phyloP scores from a whole-genome alignment of 1,139 yeast genomes.

The Sugiyamaella paludigena region DNA sequence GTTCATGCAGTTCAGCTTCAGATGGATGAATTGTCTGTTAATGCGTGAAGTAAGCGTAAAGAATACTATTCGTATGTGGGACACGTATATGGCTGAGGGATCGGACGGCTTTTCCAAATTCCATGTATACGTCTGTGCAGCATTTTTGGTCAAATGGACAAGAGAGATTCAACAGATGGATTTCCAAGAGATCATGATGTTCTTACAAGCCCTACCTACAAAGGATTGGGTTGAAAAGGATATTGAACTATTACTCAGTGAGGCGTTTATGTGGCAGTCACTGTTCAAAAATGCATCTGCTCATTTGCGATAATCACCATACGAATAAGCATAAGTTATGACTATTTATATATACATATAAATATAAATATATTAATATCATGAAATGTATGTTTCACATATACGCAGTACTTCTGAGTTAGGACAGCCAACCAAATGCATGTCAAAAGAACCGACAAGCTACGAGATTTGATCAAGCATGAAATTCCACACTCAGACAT shows the following conservation, averaged over 20 bases:
- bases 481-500: too few species aligned
- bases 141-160: slow-evolving; percentile 86
- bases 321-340: too few species aligned
- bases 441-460: too few species aligned
- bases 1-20: slow-evolving; percentile 88
- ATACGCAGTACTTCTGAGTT: too few species aligned
- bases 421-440: too few species aligned
- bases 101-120: slow-evolving; percentile 87
- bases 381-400: too few species aligned
- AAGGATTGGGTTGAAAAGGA: slow-evolving; percentile 82
- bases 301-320: slow-evolving; percentile 23
- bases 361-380: too few species aligned
- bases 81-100: slow-evolving; percentile 86
- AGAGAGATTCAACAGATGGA: slow-evolving; percentile 78
- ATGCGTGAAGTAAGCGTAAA: slow-evolving; percentile 87
- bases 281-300: slow-evolving; percentile 81
- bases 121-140: slow-evolving; percentile 98
- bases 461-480: too few species aligned
- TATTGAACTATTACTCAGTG: slow-evolving; percentile 86
- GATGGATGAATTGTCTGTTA: slow-evolving; percentile 98
- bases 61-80: slow-evolving; percentile 95
- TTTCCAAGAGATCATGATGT: slow-evolving; percentile 89
- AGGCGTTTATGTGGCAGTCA: slow-evolving; percentile 96
- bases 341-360: neutral
- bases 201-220: slow-evolving; percentile 87